Evolutionary conservation across 352 stramenopile genomes (phyloP).

Genomic region (Phytophthora sp.): DNA sequence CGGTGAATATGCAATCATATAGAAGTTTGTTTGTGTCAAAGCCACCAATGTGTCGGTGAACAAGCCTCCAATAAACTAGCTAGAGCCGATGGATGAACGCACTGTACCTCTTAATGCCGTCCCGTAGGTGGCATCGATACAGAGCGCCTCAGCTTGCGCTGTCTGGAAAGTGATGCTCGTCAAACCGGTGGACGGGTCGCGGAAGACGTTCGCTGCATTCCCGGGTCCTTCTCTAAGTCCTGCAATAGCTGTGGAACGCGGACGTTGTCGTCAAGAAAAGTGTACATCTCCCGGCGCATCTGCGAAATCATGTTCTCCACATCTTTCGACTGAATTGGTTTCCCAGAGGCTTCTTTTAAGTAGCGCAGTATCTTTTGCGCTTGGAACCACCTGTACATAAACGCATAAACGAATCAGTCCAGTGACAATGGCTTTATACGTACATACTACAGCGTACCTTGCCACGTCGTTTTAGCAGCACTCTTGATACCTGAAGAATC

Average conservation of each 20-base stretch:
- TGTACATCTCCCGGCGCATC: slow-evolving; percentile 1
- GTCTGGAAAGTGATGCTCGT: background rate
- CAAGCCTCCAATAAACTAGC: too few relatives aligned
- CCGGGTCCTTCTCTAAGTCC: too few relatives aligned
- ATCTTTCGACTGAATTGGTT: slow-evolving; percentile 1
- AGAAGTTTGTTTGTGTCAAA: too few relatives aligned
- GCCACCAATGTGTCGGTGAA: too few relatives aligned
- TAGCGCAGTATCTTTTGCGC: slow-evolving; percentile 7
- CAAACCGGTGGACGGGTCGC: background rate
- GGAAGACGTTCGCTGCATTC: too few relatives aligned
- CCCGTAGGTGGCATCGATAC: slow-evolving; percentile 10
- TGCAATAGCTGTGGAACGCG: background rate
- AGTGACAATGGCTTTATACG: too few relatives aligned
- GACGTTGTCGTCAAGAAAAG: slow-evolving; percentile 1
- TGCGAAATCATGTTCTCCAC: background rate
- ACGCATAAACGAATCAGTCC: too few relatives aligned
- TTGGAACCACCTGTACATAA: too few relatives aligned
- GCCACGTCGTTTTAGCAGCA: too few relatives aligned
- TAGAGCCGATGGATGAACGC: background rate
- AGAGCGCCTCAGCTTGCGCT: background rate
- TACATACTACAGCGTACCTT: too few relatives aligned
- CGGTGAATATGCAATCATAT: too few relatives aligned
- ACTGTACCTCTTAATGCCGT: slow-evolving; percentile 15
- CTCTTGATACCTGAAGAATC: too few relatives aligned
- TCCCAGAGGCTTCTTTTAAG: slow-evolving; percentile 1